These are phyloP conservation scores for Candida sojae DNA, from an alignment of 1,139 yeast species.

Conservation along the genomic window DNA sequence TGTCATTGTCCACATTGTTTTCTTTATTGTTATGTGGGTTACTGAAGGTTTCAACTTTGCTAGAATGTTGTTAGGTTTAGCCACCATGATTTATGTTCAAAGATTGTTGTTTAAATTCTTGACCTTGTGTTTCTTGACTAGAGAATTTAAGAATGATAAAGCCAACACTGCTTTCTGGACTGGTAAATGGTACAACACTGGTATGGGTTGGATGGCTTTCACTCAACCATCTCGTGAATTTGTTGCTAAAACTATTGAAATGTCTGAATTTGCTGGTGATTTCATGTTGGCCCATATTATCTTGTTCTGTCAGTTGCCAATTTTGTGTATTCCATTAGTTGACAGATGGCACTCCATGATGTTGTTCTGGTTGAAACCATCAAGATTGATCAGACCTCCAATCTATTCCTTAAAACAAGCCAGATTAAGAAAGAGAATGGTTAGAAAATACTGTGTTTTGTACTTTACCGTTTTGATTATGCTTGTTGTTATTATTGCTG, in stretches of 20 bases:
- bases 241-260: constrained; percentile 89
- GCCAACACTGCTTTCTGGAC: constrained; percentile 99
- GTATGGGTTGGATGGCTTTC: constrained; percentile 93
- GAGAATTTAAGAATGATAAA: constrained; percentile 97
- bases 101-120: constrained; percentile 84
- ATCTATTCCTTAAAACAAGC: constrained; percentile 97
- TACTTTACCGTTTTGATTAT: constrained; percentile 70
- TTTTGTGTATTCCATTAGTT: constrained; percentile 79
- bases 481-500: constrained; percentile 79
- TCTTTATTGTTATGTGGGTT: constrained; percentile 97
- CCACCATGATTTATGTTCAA: constrained; percentile 84
- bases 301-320: constrained; percentile 86
- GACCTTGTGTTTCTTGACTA: constrained; percentile 77
- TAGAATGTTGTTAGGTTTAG: constrained; percentile 84
- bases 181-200: constrained; percentile 97
- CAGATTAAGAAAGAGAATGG: constrained; percentile 98
- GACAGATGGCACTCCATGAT: constrained; percentile 98
- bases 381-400: constrained; percentile 98
- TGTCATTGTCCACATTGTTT: constrained; percentile 78
- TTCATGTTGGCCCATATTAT: constrained; percentile 88
- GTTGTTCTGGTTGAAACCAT: constrained; percentile 98
- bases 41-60: constrained; percentile 89
- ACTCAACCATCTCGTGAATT: constrained; percentile 97
- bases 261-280: constrained; percentile 97
- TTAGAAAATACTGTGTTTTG: constrained; percentile 85